Evolutionary conservation across 1,139 yeast species (phyloP).

Genomic region (Scheffersomyces insectosa): DNA sequence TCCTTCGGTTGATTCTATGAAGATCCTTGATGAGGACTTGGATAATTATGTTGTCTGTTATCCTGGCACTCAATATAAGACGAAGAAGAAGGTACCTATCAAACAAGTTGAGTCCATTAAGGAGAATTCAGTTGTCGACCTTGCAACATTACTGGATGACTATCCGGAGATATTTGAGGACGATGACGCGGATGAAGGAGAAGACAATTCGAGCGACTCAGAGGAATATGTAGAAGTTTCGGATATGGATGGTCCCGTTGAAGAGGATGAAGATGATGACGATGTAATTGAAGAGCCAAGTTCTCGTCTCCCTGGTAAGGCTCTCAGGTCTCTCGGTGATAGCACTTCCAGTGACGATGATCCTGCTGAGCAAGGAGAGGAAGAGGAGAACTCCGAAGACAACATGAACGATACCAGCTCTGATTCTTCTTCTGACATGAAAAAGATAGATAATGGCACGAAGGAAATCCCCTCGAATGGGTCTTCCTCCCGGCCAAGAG

Average conservation of each 20-base stretch:
- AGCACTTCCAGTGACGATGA: constrained; percentile 8
- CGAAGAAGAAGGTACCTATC: constrained; percentile 13
- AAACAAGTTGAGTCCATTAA: constrained; percentile 13
- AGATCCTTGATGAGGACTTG: constrained; percentile 11
- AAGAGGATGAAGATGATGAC: constrained; percentile 10
- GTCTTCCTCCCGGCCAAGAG: too few relatives aligned
- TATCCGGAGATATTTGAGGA: constrained; percentile 6
- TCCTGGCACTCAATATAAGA: constrained; percentile 25
- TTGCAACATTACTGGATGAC: constrained; percentile 1
- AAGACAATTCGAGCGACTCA: constrained; percentile 15
- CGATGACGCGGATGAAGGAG: constrained; percentile 24
- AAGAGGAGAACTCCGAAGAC: constrained; percentile 5
- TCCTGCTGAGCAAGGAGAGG: constrained; percentile 9
- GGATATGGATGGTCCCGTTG: constrained; percentile 2
- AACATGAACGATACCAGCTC: too few relatives aligned
- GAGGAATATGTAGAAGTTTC: constrained; percentile 9
- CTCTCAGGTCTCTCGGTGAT: too few relatives aligned
- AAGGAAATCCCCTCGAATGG: too few relatives aligned
- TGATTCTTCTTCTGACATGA: too few relatives aligned
- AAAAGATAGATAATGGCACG: too few relatives aligned
- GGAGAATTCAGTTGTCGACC: constrained; percentile 2
- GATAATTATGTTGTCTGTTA: constrained; percentile 30
- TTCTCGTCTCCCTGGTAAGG: too few relatives aligned
- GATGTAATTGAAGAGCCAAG: constrained; percentile 5
- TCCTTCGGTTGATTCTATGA: neutral